Evolutionary conservation across 208 protist species (phyloP), one percentile per base, ranked within the genome.

Genomic region (Wallacemonas sp.): DNA sequence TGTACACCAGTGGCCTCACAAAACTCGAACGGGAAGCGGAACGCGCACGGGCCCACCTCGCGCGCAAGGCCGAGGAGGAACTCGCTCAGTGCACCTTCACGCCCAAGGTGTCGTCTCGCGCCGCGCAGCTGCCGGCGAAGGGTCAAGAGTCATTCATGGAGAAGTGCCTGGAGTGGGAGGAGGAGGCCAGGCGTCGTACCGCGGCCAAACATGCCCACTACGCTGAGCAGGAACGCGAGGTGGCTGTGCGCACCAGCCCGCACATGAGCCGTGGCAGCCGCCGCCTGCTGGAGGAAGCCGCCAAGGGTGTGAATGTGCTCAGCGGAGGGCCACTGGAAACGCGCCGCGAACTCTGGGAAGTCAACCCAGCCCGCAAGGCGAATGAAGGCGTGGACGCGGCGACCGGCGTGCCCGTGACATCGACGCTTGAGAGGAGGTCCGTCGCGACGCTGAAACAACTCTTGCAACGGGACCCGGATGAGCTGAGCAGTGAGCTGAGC

Each of bases 151-250:
- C 69, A 13, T 93, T 90, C 61, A 81, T 88, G 74, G 68, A 81
- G 39, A 79, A 69, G 57, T 88, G 81, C 36, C 22, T 88, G 9
- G 74, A 79, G 67, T 93, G 87, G 81, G 63, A 73, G 48, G 65
- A 81, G 45, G 65, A 74, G 59, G 50, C 50, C 46, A 58, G 39
- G 2, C 36, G 45, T 12, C 66, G 76, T 17, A 65, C 83, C 27
- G 39, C 37, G 24, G 71, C 73, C 29, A 86, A 78, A 64, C 76
- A 70, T 15, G 68, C 44, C 27, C 74, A 63, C 21, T 63, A 82
- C 30, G 68, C 54, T 4, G 61, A 61, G 44, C 3, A 69, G 50
- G 52, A 68, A 37, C 54, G 67, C 15, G 63, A 55, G 59, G 3
- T 68, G 54, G 58, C 30, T 24, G 41, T 44, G 5, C 50, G 42